Base-by-base conservation (phyloP, 2,329 filamentous ascomycete genomes). In the Drechslerella coelobrocha region DNA sequence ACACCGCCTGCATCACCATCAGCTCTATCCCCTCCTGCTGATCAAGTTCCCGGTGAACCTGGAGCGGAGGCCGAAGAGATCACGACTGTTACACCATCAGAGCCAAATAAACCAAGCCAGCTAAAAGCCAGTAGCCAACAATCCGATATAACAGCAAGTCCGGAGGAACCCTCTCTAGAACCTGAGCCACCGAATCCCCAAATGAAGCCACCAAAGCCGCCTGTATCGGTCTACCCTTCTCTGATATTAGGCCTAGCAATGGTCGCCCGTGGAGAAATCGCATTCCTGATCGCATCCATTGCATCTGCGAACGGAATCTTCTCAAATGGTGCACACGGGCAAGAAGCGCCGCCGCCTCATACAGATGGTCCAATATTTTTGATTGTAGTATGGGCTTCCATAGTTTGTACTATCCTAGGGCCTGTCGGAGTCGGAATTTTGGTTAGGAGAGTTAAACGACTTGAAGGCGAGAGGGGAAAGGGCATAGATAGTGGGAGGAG, bases 181-280 rank as follows among this genome's bases (percentile, higher is more conserved):
- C 53, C 17, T 19, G 26, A 29, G 17, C n/a, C n/a, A 6, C n/a
- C 19, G 12, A 14, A 2, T 2, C 27, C 4, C 39, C 10, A 43
- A 23, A n/a, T n/a, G 6, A 31, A 50, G n/a, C 19, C 47, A 2
- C 55, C 55, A 54, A 51, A 60, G 76, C 79, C 4, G 75, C 79
- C 0, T 85, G 84, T 83, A 2, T 91, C 88, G 0, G 79, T 90
- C 0, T 88, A 91, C 72, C 88, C 89, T 0, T 53, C 59, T 5
- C 29, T 71, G 0, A 71, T 92, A 1, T 79, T 92, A 0, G 87
- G 87, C 0, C 81, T 84, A 17, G 85, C 85, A 1, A 93, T 93
- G 89, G 84, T 89, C 0, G 86, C 89, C 0, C 82, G 89, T n/a
- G 89, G 90, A 0, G 90, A 94, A 77, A 90, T 93, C 31, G 89